phyloP scores from a whole-genome alignment of 176 grass and related monocot species.

The Cenchrus americanus region DNA sequence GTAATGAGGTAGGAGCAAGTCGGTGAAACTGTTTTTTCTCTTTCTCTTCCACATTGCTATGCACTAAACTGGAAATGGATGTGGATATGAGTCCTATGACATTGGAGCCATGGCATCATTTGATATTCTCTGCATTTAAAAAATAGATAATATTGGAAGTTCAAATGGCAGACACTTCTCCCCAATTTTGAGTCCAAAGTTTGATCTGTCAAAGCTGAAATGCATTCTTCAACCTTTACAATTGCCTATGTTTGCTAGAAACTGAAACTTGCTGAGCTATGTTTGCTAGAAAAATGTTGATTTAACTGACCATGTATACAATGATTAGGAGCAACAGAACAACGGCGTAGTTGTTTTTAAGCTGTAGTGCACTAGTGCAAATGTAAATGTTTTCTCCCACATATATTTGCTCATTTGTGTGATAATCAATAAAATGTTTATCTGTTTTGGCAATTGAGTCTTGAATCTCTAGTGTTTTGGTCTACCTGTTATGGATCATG shows the following conservation, averaged over 20 bases:
- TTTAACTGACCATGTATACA: too few species aligned
- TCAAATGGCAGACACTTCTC: neutral
- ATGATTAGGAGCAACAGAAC: too few species aligned
- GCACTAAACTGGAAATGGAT: neutral
- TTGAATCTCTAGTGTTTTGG: too few species aligned
- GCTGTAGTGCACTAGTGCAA: too few species aligned
- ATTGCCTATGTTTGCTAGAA: neutral
- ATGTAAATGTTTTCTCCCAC: too few species aligned
- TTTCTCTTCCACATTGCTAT: neutral
- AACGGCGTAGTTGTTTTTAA: too few species aligned
- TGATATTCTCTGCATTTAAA: neutral
- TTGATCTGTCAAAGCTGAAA: neutral
- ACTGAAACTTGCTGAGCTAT: neutral
- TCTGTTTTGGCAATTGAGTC: too few species aligned
- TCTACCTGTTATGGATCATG: neutral
- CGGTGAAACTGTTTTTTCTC: neutral
- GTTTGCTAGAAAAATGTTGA: neutral
- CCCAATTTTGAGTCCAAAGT: neutral
- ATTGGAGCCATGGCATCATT: neutral
- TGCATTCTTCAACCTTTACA: neutral
- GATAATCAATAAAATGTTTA: too few species aligned
- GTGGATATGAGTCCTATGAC: neutral
- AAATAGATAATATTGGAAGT: neutral
- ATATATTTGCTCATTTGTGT: too few species aligned
- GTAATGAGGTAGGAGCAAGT: neutral